Evolutionary conservation across 73 alveolate genomes (phyloP).

Genomic region (Diophrys appendiculata): DNA sequence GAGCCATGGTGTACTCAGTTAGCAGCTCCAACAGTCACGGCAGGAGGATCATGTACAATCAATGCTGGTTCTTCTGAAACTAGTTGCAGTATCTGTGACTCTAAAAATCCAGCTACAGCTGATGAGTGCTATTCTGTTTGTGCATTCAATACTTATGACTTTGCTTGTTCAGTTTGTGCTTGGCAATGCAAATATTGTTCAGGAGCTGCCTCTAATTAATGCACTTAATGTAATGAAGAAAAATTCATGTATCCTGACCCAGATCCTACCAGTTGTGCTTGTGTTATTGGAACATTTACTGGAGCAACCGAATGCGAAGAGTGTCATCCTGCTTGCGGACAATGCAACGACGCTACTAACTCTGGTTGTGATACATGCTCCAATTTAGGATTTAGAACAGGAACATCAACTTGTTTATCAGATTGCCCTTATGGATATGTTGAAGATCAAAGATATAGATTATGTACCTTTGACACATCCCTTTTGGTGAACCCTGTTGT

Average conservation of each 20-base stretch:
- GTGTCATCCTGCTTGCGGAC: conserved; percentile 1
- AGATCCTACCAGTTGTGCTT: background rate
- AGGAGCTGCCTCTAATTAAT: background rate
- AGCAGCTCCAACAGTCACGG: background rate
- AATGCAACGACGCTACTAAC: background rate
- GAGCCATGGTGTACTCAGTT: background rate
- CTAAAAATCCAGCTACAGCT: background rate
- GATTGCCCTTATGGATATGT: background rate
- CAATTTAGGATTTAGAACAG: background rate
- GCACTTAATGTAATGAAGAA: background rate
- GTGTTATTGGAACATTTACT: background rate
- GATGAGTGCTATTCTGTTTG: background rate
- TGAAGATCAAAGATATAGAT: background rate
- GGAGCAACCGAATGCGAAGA: background rate
- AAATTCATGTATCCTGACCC: background rate
- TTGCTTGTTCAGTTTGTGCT: background rate
- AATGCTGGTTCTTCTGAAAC: background rate
- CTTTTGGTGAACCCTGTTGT: background rate
- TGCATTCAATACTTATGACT: background rate
- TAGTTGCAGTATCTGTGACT: background rate
- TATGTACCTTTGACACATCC: background rate
- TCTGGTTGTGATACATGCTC: background rate
- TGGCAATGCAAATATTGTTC: background rate
- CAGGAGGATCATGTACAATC: background rate
- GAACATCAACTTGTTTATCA: background rate